Evolutionary conservation across 768 basidiomycete genomes (phyloP).

Genomic region (Collybiopsis luxurians): DNA sequence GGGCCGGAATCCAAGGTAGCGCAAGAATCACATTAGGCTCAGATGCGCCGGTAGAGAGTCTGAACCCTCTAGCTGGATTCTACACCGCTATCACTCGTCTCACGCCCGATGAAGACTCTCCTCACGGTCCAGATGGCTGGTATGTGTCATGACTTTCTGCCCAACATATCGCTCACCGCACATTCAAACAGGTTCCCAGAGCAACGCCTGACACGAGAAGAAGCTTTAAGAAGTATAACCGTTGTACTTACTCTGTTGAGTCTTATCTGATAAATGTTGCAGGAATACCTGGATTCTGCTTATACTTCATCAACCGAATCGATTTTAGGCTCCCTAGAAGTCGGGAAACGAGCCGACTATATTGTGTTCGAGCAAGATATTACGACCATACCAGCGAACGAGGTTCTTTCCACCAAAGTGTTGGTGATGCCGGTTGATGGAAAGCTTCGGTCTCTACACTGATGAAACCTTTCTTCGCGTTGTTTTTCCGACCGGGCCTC

Average conservation of each 20-base stretch:
- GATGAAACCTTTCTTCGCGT: no score
- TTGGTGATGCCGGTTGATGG: constrained; percentile 77
- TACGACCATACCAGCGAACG: constrained; percentile 55
- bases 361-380: constrained; percentile 81
- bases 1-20: constrained; percentile 60
- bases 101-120: constrained; percentile 67
- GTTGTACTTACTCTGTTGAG: neutral
- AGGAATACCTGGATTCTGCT: constrained; percentile 88
- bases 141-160: constrained; percentile 30
- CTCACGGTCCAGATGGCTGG: constrained; percentile 85
- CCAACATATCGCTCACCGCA: neutral
- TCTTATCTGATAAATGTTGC: neutral
- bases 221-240: constrained; percentile 65
- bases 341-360: constrained; percentile 83
- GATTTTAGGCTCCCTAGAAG: constrained; percentile 69
- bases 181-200: constrained; percentile 69
- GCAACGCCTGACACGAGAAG: constrained; percentile 68
- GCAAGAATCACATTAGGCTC: constrained; percentile 78
- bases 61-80: constrained; percentile 83
- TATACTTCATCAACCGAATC: constrained; percentile 83
- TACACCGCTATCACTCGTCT: constrained; percentile 85
- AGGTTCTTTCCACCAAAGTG: constrained; percentile 68
- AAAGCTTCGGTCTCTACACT: constrained; percentile 8
- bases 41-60: constrained; percentile 86
- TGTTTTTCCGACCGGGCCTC: no score